A percentile compares a stretch with the other conserved stretches of the same genome.
phyloP scores from a whole-genome alignment of 1,284 basidiomycete genomes.

The Leccinum fallax region DNA sequence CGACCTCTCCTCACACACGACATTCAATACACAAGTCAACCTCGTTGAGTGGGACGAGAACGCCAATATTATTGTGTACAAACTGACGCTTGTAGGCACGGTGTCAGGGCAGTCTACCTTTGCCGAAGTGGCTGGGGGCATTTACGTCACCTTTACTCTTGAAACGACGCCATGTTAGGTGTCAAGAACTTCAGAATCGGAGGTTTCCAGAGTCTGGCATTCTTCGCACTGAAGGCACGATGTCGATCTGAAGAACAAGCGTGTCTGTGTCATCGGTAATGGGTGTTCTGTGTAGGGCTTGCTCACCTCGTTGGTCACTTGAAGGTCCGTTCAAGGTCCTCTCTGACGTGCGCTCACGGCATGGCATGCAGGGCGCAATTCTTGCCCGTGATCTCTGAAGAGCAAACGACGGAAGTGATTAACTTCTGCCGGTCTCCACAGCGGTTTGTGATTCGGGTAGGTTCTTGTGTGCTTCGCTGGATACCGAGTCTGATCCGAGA shows the following conservation, averaged over 20 bases:
- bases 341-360: constrained; percentile 12
- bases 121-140: constrained; percentile 42
- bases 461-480: constrained; percentile 14
- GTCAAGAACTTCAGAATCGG: constrained; percentile 44
- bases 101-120: constrained; percentile 33
- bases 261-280: constrained; percentile 64
- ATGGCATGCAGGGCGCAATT: constrained; percentile 50
- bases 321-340: constrained; percentile 1
- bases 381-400: constrained; percentile 49
- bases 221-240: constrained; percentile 60
- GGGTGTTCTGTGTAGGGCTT: constrained; percentile 58
- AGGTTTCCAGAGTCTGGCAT: constrained; percentile 50
- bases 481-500: not conserved
- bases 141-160: constrained; percentile 47
- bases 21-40: constrained; percentile 44
- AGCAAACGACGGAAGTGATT: constrained; percentile 49
- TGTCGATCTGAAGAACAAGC: constrained; percentile 51
- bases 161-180: constrained; percentile 35
- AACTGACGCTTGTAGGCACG: constrained; percentile 41
- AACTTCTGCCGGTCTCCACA: constrained; percentile 57
- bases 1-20: constrained; percentile 42
- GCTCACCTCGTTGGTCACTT: constrained; percentile 8
- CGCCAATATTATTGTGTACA: constrained; percentile 38
- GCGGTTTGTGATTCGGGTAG: constrained; percentile 50
- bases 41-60: constrained; percentile 49